Base-by-base conservation (phyloP, 2,329 filamentous ascomycete genomes). In the Fusarium pseudoanthophilum region DNA sequence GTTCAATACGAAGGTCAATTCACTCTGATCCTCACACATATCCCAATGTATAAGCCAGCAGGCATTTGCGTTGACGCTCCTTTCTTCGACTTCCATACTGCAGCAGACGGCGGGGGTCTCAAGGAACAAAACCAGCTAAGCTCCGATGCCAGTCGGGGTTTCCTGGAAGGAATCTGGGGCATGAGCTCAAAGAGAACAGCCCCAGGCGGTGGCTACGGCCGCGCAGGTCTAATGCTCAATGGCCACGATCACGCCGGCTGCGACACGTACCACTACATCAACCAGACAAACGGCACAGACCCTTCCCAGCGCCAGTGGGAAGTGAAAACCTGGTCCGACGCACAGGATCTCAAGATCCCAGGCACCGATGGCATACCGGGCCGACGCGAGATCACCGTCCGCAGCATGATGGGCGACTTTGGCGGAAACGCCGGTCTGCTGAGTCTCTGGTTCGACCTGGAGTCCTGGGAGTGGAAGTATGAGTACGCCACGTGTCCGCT, bases 321-420 rank as follows among this genome's bases (percentile, higher is more conserved):
- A 75, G 84, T 85, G 0, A 80, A 79, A 21, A 80, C 81, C 16
- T 91, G 87, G 85, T 67, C 75, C 2, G 82, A 87, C 48, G 87
- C 87, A 3, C 79, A 81, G 16, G 73, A 77, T 10, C 79, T 80
- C 18, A 80, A 81, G 67, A 70, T 91, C 28, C 78, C 85, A 2
- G 83, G 81, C 13, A 79, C 81, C 4, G 75, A 82, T 4, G 85
- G 82, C 9, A 75, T 88, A 6, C 89, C 92, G 0, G 92, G 92
- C 2, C 85, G 98, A 11, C 87, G 95, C 34, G 96, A 99, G 83
- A 90, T 98, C 73, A 99, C 96, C 0, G 93, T 99, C 5, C 91
- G 95, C 67, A 97, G 94, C 82, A 98, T 99, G 95, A 99, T 99
- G 96, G 96, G 96, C 63, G 93, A 93, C 64, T 99, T 93, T 82